Evolutionary conservation across 345 rosid species (phyloP).

Genomic region (Sonneratia caseolaris): DNA sequence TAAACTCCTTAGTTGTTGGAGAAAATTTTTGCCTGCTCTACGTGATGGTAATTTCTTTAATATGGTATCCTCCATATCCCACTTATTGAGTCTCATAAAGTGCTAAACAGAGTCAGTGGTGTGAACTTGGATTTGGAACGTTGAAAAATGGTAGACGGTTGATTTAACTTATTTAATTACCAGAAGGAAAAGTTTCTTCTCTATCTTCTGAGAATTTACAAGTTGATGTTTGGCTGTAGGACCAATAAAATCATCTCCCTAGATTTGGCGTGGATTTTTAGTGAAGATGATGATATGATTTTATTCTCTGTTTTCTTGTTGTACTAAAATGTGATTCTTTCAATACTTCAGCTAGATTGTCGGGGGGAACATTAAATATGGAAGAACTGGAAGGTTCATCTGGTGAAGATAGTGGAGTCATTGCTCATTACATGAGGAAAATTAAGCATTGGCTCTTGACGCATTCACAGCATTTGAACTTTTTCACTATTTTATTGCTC

Average conservation of each 20-base stretch:
- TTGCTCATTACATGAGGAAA: conserved; percentile 37
- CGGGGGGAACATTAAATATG: conserved; percentile 59
- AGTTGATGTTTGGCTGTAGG: neutral
- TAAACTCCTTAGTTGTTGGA: neutral
- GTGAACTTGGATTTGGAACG: neutral
- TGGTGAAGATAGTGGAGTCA: conserved; percentile 49
- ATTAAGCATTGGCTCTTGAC: conserved; percentile 60
- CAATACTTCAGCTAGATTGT: conserved; percentile 48
- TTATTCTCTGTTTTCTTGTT: neutral
- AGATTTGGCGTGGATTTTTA: neutral
- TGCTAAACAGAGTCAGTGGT: neutral
- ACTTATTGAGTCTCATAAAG: neutral
- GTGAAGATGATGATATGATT: neutral
- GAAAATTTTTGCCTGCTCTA: neutral
- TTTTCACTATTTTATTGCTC: conserved; percentile 78
- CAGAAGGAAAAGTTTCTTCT: neutral
- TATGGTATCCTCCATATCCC: neutral
- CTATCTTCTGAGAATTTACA: neutral
- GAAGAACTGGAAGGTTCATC: conserved; percentile 62
- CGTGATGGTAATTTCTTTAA: neutral
- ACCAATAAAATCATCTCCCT: neutral
- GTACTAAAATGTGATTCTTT: neutral
- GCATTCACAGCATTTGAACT: conserved; percentile 75
- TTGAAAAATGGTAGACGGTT: neutral
- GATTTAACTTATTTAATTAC: no score